phyloP scores from a whole-genome alignment of 345 rosid species.

The Lumnitzera littorea region DNA sequence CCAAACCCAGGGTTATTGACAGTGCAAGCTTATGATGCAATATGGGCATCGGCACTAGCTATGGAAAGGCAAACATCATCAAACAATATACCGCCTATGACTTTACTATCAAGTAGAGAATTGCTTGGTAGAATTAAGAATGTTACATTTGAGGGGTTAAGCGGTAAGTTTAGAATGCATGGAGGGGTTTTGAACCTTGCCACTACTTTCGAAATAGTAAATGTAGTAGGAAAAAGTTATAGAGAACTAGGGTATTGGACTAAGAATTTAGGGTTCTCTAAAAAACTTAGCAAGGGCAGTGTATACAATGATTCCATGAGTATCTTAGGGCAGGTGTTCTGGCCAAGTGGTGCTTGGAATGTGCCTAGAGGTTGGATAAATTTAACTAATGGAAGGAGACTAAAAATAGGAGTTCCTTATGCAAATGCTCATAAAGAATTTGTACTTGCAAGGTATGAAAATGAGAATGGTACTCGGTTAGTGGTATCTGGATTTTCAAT shows the following conservation, averaged over 20 bases:
- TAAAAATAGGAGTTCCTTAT: constrained; percentile 15
- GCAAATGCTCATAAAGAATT: constrained; percentile 10
- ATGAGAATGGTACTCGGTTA: background rate
- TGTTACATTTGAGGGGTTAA: constrained; percentile 16
- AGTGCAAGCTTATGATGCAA: constrained; percentile 18
- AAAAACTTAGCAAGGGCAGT: background rate
- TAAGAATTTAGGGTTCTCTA: constrained; percentile 16
- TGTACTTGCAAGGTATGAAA: constrained; percentile 6
- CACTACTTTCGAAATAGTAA: constrained; percentile 5
- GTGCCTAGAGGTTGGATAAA: constrained; percentile 18
- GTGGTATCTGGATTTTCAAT: constrained; percentile 9
- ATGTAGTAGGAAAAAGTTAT: constrained; percentile 14
- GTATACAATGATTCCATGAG: constrained; percentile 11
- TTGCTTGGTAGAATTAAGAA: background rate
- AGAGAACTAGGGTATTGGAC: constrained; percentile 17
- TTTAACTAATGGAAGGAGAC: constrained; percentile 1
- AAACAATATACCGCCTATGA: background rate
- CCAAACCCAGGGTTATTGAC: constrained; percentile 9
- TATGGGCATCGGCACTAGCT: constrained; percentile 11
- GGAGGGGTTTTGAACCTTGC: constrained; percentile 1
- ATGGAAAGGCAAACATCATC: background rate
- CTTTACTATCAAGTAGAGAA: background rate
- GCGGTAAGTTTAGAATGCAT: constrained; percentile 8
- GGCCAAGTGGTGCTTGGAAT: constrained; percentile 18
- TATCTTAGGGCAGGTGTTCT: constrained; percentile 13